These are phyloP conservation scores for Silybum marianum DNA, from an alignment of 129 eudicot genomes.

Conservation along the genomic window DNA sequence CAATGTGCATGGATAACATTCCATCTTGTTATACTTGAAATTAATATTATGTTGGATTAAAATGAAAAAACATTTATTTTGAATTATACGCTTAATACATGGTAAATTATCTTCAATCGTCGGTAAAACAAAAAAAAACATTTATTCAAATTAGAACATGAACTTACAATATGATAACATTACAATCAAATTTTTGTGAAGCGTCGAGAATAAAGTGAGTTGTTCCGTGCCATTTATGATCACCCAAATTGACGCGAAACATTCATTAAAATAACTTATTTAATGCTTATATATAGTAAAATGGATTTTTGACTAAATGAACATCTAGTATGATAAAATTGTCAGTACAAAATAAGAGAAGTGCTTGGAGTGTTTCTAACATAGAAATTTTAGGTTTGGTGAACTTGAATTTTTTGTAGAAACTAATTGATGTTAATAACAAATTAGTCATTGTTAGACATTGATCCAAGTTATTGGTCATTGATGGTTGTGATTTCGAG, in stretches of 20 bases:
- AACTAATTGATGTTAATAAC: not conserved
- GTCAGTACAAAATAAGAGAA: not conserved
- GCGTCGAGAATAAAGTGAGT: not conserved
- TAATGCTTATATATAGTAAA: too few species aligned
- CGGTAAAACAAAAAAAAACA: not conserved
- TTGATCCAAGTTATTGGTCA: not conserved
- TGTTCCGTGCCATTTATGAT: not conserved
- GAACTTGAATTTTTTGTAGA: not conserved
- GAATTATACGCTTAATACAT: not conserved
- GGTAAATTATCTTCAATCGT: not conserved
- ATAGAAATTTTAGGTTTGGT: not conserved
- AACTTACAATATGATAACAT: not conserved
- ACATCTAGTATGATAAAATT: too few species aligned
- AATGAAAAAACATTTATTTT: not conserved
- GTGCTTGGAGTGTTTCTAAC: not conserved
- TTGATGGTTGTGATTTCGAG: not conserved
- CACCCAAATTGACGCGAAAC: not conserved
- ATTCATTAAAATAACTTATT: too few species aligned
- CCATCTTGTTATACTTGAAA: too few species aligned
- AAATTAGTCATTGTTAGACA: not conserved
- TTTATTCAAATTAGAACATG: not conserved
- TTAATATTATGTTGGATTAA: not conserved
- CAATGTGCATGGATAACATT: too few species aligned
- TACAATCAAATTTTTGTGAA: not conserved
- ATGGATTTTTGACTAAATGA: too few species aligned